Conservation (phyloP, 306 rosid species). For the Trifolium pratense region DNA sequence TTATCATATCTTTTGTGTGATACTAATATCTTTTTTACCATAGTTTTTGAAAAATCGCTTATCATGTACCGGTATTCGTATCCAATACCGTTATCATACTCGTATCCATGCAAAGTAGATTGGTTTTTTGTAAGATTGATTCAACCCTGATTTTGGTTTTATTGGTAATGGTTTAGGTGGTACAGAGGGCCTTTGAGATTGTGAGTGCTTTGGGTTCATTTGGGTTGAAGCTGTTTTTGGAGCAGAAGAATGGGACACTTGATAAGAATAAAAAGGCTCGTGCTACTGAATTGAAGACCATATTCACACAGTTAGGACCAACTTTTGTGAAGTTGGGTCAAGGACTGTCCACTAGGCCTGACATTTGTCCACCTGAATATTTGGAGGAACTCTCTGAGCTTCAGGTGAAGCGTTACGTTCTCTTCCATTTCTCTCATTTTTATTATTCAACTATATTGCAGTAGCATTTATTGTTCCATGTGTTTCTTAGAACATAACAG, state of each 20-base stretch:
- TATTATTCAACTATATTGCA: too few relatives aligned
- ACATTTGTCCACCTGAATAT: conserved; percentile 84
- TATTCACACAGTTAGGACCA: conserved; percentile 79
- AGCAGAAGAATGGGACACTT: conserved; percentile 64
- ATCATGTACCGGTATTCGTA: background rate
- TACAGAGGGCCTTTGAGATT: conserved; percentile 71
- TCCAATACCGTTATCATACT: background rate
- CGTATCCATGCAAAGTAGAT: background rate
- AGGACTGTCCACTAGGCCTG: conserved; percentile 92
- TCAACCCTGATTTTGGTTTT: background rate
- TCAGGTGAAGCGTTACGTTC: conserved; percentile 53
- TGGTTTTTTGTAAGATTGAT: conserved; percentile 7
- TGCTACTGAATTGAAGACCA: conserved; percentile 64
- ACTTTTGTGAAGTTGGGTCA: conserved; percentile 91
- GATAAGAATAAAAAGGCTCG: conserved; percentile 65
- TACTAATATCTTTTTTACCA: background rate
- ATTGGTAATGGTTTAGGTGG: conserved; percentile 49
- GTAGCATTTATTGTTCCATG: background rate
- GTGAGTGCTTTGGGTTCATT: conserved; percentile 62
- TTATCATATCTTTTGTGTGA: too few relatives aligned
- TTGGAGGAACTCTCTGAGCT: conserved; percentile 90
- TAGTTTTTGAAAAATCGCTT: too few relatives aligned
- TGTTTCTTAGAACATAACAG: background rate
- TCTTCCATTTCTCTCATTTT: conserved; percentile 17
- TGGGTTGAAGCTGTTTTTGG: conserved; percentile 68